phyloP scores from a whole-genome alignment of 1,284 basidiomycete species.

The Trichosporon sp. region DNA sequence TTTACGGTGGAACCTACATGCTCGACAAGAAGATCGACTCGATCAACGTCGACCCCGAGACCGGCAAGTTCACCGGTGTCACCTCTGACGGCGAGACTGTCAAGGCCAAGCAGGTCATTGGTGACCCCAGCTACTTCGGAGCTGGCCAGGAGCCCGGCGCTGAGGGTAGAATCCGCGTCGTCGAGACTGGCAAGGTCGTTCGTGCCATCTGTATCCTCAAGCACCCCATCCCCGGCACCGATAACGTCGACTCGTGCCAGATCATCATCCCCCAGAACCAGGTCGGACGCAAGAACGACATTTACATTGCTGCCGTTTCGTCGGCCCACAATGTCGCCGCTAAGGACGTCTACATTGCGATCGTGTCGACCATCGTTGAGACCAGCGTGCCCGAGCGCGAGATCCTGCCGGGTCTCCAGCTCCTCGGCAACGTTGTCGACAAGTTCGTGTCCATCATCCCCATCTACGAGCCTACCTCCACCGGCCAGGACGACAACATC shows the following conservation, averaged over 20 bases:
- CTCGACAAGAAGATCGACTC: slow-evolving; percentile 92
- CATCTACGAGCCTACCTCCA: slow-evolving; percentile 80
- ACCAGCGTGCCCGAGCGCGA: slow-evolving; percentile 88
- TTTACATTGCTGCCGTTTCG: slow-evolving; percentile 97
- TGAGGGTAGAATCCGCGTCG: slow-evolving; percentile 70
- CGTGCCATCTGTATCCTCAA: slow-evolving; percentile 97
- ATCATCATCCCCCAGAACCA: slow-evolving; percentile 99
- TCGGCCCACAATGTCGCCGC: slow-evolving; percentile 96
- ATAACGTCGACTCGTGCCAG: slow-evolving; percentile 83
- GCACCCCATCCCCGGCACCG: slow-evolving; percentile 96
- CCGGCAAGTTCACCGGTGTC: slow-evolving; percentile 89
- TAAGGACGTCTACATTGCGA: slow-evolving; percentile 89
- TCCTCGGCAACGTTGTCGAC: slow-evolving; percentile 89
- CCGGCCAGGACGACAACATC: slow-evolving; percentile 69
- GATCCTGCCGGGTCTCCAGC: slow-evolving; percentile 81
- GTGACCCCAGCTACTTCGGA: slow-evolving; percentile 96
- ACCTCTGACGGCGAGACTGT: slow-evolving; percentile 86
- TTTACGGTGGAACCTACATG: slow-evolving; percentile 99
- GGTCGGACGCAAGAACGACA: slow-evolving; percentile 90
- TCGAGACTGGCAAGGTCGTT: slow-evolving; percentile 92
- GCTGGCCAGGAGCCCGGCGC: slow-evolving; percentile 53
- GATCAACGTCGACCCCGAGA: slow-evolving; percentile 72
- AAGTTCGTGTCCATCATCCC: slow-evolving; percentile 93
- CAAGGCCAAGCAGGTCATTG: slow-evolving; percentile 96
- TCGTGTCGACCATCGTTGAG: slow-evolving; percentile 98